phyloP scores from a whole-genome alignment of 805 yeast species.

The Ogataea dorogensis region DNA sequence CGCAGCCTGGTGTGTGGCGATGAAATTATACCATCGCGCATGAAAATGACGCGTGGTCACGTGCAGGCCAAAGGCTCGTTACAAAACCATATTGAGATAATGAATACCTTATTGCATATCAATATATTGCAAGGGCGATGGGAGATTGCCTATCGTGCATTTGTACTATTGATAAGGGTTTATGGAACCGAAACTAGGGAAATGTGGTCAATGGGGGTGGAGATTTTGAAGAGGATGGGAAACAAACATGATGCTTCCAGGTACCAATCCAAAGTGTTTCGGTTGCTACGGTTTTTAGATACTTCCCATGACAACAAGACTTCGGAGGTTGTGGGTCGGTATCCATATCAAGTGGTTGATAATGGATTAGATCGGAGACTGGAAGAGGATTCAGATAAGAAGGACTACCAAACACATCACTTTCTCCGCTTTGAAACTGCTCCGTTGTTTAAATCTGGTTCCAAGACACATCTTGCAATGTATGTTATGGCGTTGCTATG shows the following conservation, averaged over 20 bases:
- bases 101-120: slow-evolving; percentile 48
- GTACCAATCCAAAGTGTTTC: slow-evolving; percentile 17
- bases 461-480: slow-evolving; percentile 39
- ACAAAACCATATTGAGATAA: slow-evolving; percentile 21
- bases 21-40: slow-evolving; percentile 13
- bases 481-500: slow-evolving; percentile 42
- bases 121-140: slow-evolving; percentile 50
- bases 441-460: slow-evolving; percentile 30
- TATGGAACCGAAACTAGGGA: slow-evolving; percentile 51
- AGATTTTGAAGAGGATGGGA: slow-evolving; percentile 40
- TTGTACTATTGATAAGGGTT: slow-evolving; percentile 47
- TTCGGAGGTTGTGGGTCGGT: slow-evolving; percentile 12
- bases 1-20: slow-evolving; percentile 13
- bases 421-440: slow-evolving; percentile 13
- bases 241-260: slow-evolving; percentile 2
- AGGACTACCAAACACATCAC: slow-evolving; percentile 11
- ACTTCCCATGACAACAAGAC: slow-evolving; percentile 14
- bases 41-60: slow-evolving; percentile 17
- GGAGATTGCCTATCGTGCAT: slow-evolving; percentile 53
- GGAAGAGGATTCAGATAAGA: slow-evolving; percentile 12
- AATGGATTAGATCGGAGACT: slow-evolving; percentile 12
- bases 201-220: slow-evolving; percentile 65
- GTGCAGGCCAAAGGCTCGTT: slow-evolving; percentile 16
- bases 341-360: slow-evolving; percentile 23
- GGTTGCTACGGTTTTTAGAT: slow-evolving; percentile 20